These are phyloP conservation scores for Trichosporon sp. DNA, from an alignment of 1,284 basidiomycete genomes.

Conservation along the genomic window DNA sequence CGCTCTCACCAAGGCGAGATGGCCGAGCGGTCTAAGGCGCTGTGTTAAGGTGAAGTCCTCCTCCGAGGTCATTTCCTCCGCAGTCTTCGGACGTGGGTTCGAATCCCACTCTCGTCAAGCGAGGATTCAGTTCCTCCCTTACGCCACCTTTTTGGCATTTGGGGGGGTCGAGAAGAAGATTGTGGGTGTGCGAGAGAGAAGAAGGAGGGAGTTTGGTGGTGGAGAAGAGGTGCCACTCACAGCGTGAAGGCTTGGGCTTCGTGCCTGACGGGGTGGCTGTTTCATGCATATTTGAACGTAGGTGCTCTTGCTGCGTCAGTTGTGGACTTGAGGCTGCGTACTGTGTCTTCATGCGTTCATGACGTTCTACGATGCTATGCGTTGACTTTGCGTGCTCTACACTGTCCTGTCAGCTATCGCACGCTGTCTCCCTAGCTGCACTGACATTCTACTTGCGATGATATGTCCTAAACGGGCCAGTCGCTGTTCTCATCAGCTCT, in stretches of 20 bases:
- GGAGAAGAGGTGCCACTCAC: not conserved
- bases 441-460: not conserved
- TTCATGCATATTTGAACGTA: too few species aligned
- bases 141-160: not conserved
- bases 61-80: not conserved
- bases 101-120: not conserved
- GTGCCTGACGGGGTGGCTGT: not conserved
- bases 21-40: constrained; percentile 17
- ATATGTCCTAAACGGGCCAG: not conserved
- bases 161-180: not conserved
- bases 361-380: not conserved
- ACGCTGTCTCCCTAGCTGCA: too few species aligned
- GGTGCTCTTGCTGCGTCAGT: too few species aligned
- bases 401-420: not conserved
- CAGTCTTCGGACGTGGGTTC: not conserved
- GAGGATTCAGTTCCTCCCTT: not conserved
- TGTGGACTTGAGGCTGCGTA: too few species aligned
- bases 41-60: constrained; percentile 9
- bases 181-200: not conserved
- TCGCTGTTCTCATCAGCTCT: not conserved
- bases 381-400: not conserved
- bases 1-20: constrained; percentile 7
- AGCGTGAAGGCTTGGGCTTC: not conserved
- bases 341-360: not conserved
- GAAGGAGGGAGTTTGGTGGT: not conserved